Percentiles rank a stretch among this genome's conserved stretches.
phyloP scores from a whole-genome alignment of 2,329 filamentous ascomycete genomes.

The Ilyonectria mors-panacis region DNA sequence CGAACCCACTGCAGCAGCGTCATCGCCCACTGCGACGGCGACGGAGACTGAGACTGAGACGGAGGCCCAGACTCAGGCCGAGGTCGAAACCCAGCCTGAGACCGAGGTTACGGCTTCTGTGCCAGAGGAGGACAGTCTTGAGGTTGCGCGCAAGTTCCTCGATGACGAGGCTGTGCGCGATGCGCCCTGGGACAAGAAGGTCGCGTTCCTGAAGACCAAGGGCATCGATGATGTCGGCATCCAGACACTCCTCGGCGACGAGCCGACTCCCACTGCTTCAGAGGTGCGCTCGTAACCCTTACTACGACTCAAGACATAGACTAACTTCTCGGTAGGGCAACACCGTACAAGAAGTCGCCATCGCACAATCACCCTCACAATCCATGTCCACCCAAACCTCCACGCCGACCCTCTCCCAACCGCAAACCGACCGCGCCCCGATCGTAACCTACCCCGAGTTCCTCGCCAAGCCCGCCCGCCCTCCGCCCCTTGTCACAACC shows the following conservation, averaged over 20 bases:
- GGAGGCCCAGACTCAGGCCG: conserved; percentile 8
- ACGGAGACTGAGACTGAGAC: conserved; percentile 17
- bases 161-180: conserved; percentile 80
- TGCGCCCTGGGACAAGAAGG: conserved; percentile 80
- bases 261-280: conserved; percentile 29
- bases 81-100: neutral
- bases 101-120: neutral
- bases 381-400: conserved; percentile 33
- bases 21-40: conserved; percentile 27
- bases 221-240: conserved; percentile 79
- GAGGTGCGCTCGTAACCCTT: conserved; percentile 32
- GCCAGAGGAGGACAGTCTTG: conserved; percentile 53
- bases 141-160: conserved; percentile 83
- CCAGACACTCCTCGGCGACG: conserved; percentile 70
- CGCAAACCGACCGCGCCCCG: conserved; percentile 64
- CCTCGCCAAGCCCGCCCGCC: conserved; percentile 68
- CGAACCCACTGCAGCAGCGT: conserved; percentile 37
- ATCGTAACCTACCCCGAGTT: conserved; percentile 82
- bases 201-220: conserved; percentile 83
- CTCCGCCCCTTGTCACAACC: conserved; percentile 75
- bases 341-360: conserved; percentile 23
- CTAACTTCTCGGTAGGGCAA: conserved; percentile 22
- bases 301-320: neutral
- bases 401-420: conserved; percentile 43
- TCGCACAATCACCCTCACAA: conserved; percentile 21